Evolutionary conservation across 441 rosid species (phyloP).

Genomic region (Pelargonium myrrhifolium): DNA sequence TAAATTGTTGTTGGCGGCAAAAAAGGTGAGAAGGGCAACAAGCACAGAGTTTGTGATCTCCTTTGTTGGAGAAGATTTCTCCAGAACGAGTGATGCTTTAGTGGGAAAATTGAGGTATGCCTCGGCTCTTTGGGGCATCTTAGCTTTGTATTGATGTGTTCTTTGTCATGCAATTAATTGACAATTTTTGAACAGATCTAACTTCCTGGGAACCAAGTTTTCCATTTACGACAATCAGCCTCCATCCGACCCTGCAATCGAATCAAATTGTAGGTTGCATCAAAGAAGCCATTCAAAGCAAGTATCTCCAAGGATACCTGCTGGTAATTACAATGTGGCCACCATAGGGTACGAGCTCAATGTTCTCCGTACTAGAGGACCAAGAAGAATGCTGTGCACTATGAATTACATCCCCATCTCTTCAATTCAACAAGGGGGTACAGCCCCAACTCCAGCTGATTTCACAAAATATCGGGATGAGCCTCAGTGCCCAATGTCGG

Average conservation of each 20-base stretch:
- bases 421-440: conserved; percentile 64
- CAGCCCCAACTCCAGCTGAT: conserved; percentile 49
- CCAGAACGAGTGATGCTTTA: conserved; percentile 44
- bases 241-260: conserved; percentile 24
- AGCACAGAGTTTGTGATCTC: conserved; percentile 69
- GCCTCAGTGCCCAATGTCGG: conserved; percentile 16
- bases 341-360: conserved; percentile 71
- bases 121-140: conserved; percentile 1
- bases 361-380: conserved; percentile 78
- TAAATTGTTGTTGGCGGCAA: conserved; percentile 70
- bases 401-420: conserved; percentile 59
- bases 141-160: conserved; percentile 6
- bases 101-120: conserved; percentile 71
- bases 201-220: conserved; percentile 87
- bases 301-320: conserved; percentile 35
- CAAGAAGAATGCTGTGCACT: conserved; percentile 81
- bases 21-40: conserved; percentile 61
- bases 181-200: conserved; percentile 51
- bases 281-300: conserved; percentile 37
- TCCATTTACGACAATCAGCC: conserved; percentile 61
- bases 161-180: conserved; percentile 17
- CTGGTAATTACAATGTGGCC: conserved; percentile 38
- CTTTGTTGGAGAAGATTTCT: conserved; percentile 53
- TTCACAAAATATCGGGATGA: conserved; percentile 24
- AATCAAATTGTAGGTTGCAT: conserved; percentile 26